Evolutionary conservation across 1,284 basidiomycete genomes (phyloP).

Genomic region (Irpex lacteus): DNA sequence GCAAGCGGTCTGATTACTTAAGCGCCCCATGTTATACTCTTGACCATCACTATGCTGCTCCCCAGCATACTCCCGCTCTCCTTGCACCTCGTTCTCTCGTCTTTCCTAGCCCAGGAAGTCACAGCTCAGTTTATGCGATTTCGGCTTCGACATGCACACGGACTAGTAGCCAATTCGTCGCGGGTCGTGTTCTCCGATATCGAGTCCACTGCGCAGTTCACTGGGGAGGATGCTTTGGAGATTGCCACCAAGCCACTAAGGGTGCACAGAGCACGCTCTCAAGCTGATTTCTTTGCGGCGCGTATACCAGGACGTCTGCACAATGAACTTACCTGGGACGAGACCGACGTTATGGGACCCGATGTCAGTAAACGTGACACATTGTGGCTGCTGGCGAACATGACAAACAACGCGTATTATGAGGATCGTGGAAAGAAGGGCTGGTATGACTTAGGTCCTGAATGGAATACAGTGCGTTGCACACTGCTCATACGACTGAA

Average conservation of each 20-base stretch:
- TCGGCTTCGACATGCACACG: conserved; percentile 65
- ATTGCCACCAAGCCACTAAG: conserved; percentile 33
- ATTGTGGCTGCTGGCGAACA: conserved; percentile 85
- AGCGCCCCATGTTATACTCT: neutral
- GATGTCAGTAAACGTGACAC: conserved; percentile 78
- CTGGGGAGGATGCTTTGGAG: neutral
- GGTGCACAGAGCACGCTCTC: conserved; percentile 50
- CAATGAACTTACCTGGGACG: conserved; percentile 47
- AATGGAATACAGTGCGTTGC: conserved; percentile 62
- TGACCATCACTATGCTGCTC: neutral
- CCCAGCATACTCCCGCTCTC: neutral
- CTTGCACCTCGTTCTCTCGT: neutral
- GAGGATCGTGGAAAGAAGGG: conserved; percentile 46
- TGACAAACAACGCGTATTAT: conserved; percentile 91
- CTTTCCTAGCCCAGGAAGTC: neutral
- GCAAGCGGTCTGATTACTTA: neutral
- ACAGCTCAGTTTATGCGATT: conserved; percentile 39
- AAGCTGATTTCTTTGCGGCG: conserved; percentile 46
- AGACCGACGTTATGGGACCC: conserved; percentile 59
- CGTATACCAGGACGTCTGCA: conserved; percentile 43
- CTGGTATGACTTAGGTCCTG: conserved; percentile 76
- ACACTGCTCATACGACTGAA: neutral
- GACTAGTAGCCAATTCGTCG: conserved; percentile 27
- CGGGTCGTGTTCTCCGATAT: conserved; percentile 11
- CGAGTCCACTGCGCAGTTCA: neutral